A percentile compares a stretch with the other conserved stretches of the same genome.
These are phyloP conservation scores for Xylaria flabelliformis DNA, from an alignment of 495 filamentous ascomycete genomes.

Conservation along the genomic window DNA sequence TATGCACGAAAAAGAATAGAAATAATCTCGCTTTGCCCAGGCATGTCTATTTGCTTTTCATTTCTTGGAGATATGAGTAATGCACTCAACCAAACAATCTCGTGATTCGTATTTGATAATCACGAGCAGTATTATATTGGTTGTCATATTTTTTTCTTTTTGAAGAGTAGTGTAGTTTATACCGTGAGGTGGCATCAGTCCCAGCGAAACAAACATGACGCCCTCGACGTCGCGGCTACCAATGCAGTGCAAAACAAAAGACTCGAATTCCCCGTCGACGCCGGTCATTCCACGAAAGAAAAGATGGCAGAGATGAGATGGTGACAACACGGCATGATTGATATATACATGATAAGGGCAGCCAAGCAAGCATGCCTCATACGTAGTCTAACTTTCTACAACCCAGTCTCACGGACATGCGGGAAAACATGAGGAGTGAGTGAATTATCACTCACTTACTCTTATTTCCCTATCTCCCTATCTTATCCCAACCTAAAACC, in stretches of 20 bases:
- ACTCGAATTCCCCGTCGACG: neutral
- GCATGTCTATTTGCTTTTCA: neutral
- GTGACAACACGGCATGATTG: neutral
- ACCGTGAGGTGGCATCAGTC: neutral
- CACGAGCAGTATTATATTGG: neutral
- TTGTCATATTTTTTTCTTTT: neutral
- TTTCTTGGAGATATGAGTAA: neutral
- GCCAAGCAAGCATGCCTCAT: neutral
- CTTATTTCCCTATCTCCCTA: neutral
- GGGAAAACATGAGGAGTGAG: neutral
- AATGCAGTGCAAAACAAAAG: neutral
- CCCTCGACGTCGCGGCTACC: neutral
- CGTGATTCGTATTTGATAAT: neutral
- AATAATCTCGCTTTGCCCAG: neutral
- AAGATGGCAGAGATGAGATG: constrained; percentile 2
- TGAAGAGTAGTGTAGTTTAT: neutral
- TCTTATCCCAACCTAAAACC: neutral
- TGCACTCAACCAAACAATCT: neutral
- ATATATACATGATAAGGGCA: neutral
- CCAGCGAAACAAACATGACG: neutral
- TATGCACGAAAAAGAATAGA: constrained; percentile 17
- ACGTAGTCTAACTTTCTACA: neutral
- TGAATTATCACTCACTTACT: neutral
- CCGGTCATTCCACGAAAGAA: neutral
- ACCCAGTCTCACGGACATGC: neutral